phyloP scores from a whole-genome alignment of 805 yeast genomes.

The Kockiozyma suomiensis region DNA sequence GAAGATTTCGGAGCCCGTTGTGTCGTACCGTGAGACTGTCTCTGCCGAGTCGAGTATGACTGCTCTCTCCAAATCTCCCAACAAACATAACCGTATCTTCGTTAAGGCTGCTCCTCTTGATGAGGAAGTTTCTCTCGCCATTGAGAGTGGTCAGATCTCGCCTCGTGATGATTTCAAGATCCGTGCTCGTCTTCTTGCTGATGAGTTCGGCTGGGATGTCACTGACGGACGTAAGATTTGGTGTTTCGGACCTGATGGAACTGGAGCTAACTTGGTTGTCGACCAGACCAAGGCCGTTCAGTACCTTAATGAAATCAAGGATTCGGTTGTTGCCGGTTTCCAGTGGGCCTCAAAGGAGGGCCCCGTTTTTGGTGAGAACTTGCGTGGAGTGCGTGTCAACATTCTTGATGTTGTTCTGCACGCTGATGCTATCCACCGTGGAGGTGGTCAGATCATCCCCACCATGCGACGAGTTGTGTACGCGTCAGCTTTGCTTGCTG shows the following conservation, averaged over 20 bases:
- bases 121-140: constrained; percentile 90
- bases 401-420: constrained; percentile 98
- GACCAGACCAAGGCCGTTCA: constrained; percentile 99
- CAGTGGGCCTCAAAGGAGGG: constrained; percentile 99
- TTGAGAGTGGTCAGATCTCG: constrained; percentile 87
- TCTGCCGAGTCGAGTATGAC: constrained; percentile 89
- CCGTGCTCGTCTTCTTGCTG: constrained; percentile 98
- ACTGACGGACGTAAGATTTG: constrained; percentile 99
- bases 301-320: constrained; percentile 98
- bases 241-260: constrained; percentile 99
- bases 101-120: constrained; percentile 94
- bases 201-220: constrained; percentile 99
- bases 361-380: constrained; percentile 94
- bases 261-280: constrained; percentile 97
- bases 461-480: constrained; percentile 99
- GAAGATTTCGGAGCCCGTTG: constrained; percentile 97
- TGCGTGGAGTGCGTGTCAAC: constrained; percentile 97
- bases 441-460: constrained; percentile 99
- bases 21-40: constrained; percentile 98
- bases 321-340: constrained; percentile 99
- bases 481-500: constrained; percentile 97
- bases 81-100: constrained; percentile 99
- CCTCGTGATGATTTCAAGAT: constrained; percentile 98
- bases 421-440: constrained; percentile 99
- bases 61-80: constrained; percentile 98